Evolutionary conservation across 345 rosid genomes (phyloP), one percentile per base, ranked within the genome.

Genomic region (Fremontodendron californicum): DNA sequence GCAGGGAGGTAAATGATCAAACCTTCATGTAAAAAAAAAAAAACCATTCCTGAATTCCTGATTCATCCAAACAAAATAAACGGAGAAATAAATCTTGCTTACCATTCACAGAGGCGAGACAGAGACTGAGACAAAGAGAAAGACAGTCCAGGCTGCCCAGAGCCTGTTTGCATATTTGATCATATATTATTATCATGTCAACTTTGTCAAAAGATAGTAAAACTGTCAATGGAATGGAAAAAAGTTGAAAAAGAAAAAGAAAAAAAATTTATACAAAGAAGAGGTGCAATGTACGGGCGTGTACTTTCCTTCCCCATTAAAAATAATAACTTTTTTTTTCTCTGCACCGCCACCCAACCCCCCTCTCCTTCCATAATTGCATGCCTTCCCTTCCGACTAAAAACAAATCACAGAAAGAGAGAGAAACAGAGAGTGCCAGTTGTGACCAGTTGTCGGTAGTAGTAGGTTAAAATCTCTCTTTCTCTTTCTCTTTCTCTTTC

Each of bases 371-470:
- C n/a, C 16, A 67, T 42, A 42, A 67, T 65, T 65, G 71, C 45
- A 23, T 9, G 62, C 46, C 9, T 69, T 43, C 16, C 25, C 31
- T 5, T 0, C 12, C n/a, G 48, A 19, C 25, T 2, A n/a, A 45
- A 68, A 4, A 9, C 18, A 21, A 45, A 40, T 39, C 6, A 19
- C 39, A 40, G 27, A 16, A 7, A 19, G 5, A 58, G 63, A 25
- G 15, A 11, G 65, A 40, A 4, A 51, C 13, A 46, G 7, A 13
- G 12, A 25, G 18, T 23, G 71, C 29, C 81, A 79, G 83, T 82
- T 77, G 72, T 71, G 58, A 13, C 35, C 77, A 74, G 79, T 57
- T 63, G 81, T 70, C 79, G 65, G 64, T 60, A 0, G 63, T 21
- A 23, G 13, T 27, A 66, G 71, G 71, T 40, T 66, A n/a, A n/a